phyloP scores from a whole-genome alignment of 129 eudicot genomes.

The Deinandra increscens region DNA sequence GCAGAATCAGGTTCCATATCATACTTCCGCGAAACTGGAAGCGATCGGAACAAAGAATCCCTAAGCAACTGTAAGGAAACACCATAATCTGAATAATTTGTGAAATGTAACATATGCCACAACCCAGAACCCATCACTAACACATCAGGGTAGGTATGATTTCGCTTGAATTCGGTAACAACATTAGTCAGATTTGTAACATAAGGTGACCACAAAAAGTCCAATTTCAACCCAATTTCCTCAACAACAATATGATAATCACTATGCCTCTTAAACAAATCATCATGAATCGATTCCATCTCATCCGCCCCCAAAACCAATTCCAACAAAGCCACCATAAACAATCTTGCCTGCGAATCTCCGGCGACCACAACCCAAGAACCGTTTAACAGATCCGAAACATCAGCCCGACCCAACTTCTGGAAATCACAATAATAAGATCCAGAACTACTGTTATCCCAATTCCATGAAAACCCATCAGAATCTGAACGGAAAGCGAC shows the following conservation, averaged over 20 bases:
- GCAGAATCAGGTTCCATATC: conserved; percentile 35
- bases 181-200: conserved; percentile 58
- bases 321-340: conserved; percentile 65
- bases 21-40: conserved; percentile 41
- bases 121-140: conserved; percentile 87
- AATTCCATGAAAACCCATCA: conserved; percentile 50
- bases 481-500: conserved; percentile 29
- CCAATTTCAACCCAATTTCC: conserved; percentile 76
- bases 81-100: conserved; percentile 56
- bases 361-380: conserved; percentile 97
- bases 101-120: conserved; percentile 87
- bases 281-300: conserved; percentile 54
- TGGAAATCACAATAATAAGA: conserved; percentile 61
- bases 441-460: conserved; percentile 31
- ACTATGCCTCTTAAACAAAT: conserved; percentile 93
- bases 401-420: conserved; percentile 61
- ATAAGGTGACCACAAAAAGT: conserved; percentile 91
- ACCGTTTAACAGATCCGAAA: conserved; percentile 80
- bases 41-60: conserved; percentile 40
- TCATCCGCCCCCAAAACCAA: conserved; percentile 57
- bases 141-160: conserved; percentile 66
- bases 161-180: conserved; percentile 33
- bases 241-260: conserved; percentile 66
- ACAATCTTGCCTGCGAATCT: conserved; percentile 83
- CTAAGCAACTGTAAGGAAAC: conserved; percentile 44